Evolutionary conservation across 2,329 filamentous ascomycete genomes (phyloP).

Genomic region (Talaromyces sp.): DNA sequence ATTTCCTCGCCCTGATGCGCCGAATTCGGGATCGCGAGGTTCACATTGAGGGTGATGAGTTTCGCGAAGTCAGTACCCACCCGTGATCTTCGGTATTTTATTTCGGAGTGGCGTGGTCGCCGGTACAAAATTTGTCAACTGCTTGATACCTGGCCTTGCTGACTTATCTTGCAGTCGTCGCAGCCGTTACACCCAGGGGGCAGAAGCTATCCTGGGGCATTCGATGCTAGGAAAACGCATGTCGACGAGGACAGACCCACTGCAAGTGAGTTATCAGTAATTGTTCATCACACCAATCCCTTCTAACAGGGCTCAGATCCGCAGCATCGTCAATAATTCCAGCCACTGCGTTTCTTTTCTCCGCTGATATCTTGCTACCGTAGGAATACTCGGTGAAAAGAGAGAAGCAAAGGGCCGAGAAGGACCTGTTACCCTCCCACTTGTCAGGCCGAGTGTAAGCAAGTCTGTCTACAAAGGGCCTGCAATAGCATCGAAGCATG

Average conservation of each 20-base stretch:
- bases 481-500: not conserved
- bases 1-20: constrained; percentile 72
- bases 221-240: not conserved
- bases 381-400: not conserved
- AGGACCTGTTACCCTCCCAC: not conserved
- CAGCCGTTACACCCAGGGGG: constrained; percentile 46
- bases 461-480: not conserved
- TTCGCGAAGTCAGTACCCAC: constrained; percentile 43
- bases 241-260: not conserved
- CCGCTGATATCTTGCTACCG: not conserved
- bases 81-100: constrained; percentile 29
- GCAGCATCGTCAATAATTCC: not conserved
- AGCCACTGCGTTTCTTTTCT: not conserved
- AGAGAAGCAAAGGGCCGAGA: not conserved
- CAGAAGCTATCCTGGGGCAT: constrained; percentile 35
- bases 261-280: not conserved
- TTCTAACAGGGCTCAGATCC: not conserved
- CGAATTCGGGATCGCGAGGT: constrained; percentile 68
- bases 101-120: constrained; percentile 30
- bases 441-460: not conserved
- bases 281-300: not conserved
- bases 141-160: constrained; percentile 28
- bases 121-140: constrained; percentile 32
- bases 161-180: constrained; percentile 28
- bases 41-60: constrained; percentile 63